Base-by-base conservation (phyloP, 2,329 filamentous ascomycete species). In the Lecanoromycetidae sp. region DNA sequence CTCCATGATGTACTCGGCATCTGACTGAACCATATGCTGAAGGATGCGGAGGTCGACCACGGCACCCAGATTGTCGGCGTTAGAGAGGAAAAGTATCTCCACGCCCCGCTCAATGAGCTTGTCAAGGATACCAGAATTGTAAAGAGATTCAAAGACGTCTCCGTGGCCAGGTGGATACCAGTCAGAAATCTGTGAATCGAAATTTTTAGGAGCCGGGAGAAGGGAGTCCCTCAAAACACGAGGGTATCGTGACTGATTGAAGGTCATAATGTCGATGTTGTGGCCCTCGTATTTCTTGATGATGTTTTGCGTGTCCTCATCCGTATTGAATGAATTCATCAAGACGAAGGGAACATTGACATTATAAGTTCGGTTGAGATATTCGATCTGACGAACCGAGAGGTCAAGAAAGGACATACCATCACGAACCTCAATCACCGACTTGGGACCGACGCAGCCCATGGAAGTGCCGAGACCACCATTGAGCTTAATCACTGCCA, bases 271-370 rank as follows among this genome's bases (percentile, higher is more conserved):
- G 65, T 98, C 91, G 63, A 98, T 93, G 67, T 95, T 95, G 79
- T 98, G 91, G 55, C 91, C 91, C 74, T 98, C 90, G 72, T 96
- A 98, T 76, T 98, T 98, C 81, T 98, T 98, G 76, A 98, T 98
- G 71, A 98, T 98, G 70, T 87, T 87, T 54, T 88, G 87, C 43
- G 91, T 98, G 65, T 98, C 91, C 61, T 90, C 80, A 67, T 98
- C 88, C 65, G 91, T 98, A 79, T 98, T 98, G 84, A 98, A 98
- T 47, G 91, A 96, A 82, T 98, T 98, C 91, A 98, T 98, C 60
- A 98, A 82, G 57, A 98, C 81, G 69, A 98, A 95, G 40, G 91
- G 91, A 27, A 98, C 91, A 65, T 95, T 96, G 67, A 93, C 87
- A 59, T 84, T 79, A 74, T 95, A 96, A 56, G 87, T 96, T 68